These are phyloP conservation scores for Bathelium albidoporum DNA, from an alignment of 495 filamentous ascomycete genomes.

Conservation along the genomic window DNA sequence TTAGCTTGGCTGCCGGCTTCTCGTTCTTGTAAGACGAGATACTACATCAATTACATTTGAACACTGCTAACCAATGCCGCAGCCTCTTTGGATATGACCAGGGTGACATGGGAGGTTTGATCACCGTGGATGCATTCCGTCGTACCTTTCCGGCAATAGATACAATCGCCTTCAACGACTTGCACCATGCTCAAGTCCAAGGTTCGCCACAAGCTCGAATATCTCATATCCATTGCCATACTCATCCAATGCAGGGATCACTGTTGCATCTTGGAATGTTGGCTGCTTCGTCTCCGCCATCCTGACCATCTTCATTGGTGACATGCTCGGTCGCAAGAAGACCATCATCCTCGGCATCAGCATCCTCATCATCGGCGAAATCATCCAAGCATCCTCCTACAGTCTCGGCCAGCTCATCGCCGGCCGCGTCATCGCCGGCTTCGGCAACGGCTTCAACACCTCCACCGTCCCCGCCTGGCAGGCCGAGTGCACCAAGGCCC, in stretches of 20 bases:
- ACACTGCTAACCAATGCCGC: not conserved
- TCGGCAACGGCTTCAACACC: constrained; percentile 57
- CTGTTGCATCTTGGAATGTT: constrained; percentile 57
- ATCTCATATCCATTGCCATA: not conserved
- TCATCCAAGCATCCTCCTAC: constrained; percentile 52
- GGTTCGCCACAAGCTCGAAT: not conserved
- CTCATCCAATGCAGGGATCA: constrained; percentile 23
- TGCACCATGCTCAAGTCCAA: constrained; percentile 1
- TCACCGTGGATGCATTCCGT: constrained; percentile 15
- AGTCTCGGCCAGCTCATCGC: constrained; percentile 52
- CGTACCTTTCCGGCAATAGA: constrained; percentile 18
- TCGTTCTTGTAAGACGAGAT: constrained; percentile 13
- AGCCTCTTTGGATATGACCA: constrained; percentile 25
- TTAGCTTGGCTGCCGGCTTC: constrained; percentile 15
- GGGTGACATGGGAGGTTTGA: constrained; percentile 19
- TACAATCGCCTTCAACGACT: constrained; percentile 5
- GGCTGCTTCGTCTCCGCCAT: constrained; percentile 63
- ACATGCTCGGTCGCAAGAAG: constrained; percentile 55
- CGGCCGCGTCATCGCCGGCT: constrained; percentile 55
- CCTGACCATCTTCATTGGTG: constrained; percentile 57
- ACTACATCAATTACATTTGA: not conserved
- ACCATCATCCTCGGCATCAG: constrained; percentile 59
- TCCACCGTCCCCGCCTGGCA: constrained; percentile 69
- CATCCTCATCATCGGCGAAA: constrained; percentile 62
- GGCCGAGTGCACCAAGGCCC: constrained; percentile 64